A percentile compares a stretch with the other conserved stretches of the same genome.
These are phyloP conservation scores for Mrakia gelida DNA, from an alignment of 768 basidiomycete genomes.

Conservation along the genomic window DNA sequence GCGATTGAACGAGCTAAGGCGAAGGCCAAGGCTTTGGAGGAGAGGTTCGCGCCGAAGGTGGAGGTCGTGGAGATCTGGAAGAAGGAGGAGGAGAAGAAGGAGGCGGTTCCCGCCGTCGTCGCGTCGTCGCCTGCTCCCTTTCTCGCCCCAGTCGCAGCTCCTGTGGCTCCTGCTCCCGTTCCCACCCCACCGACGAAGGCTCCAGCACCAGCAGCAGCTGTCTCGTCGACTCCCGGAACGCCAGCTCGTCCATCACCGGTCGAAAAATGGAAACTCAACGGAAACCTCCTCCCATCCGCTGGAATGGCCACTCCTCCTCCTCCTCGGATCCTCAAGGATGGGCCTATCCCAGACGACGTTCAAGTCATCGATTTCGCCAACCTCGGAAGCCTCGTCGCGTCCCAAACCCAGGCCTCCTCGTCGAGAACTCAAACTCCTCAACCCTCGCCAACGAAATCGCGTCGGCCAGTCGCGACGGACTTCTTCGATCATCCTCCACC, in stretches of 20 bases:
- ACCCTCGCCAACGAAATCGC: neutral
- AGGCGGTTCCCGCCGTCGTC: neutral
- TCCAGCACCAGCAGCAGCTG: neutral
- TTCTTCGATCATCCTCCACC: conserved; percentile 19
- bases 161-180: neutral
- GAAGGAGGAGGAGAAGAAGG: neutral
- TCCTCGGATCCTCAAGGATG: conserved; percentile 9
- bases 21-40: conserved; percentile 32
- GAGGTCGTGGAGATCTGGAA: neutral
- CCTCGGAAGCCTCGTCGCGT: conserved; percentile 12
- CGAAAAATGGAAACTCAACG: conserved; percentile 6
- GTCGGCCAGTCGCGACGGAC: conserved; percentile 20
- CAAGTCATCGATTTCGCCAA: conserved; percentile 26
- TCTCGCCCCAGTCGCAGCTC: neutral
- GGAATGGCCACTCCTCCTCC: conserved; percentile 8
- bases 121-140: neutral
- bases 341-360: conserved; percentile 11
- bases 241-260: neutral
- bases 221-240: neutral
- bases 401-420: neutral
- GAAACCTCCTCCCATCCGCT: neutral
- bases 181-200: neutral
- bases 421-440: neutral
- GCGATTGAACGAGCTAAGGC: conserved; percentile 22
- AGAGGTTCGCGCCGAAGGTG: conserved; percentile 11